Percentiles rank a stretch among this genome's conserved stretches.
Evolutionary conservation across 2,329 filamentous ascomycete species (phyloP).

Genomic region (Sporothrix phasma): DNA sequence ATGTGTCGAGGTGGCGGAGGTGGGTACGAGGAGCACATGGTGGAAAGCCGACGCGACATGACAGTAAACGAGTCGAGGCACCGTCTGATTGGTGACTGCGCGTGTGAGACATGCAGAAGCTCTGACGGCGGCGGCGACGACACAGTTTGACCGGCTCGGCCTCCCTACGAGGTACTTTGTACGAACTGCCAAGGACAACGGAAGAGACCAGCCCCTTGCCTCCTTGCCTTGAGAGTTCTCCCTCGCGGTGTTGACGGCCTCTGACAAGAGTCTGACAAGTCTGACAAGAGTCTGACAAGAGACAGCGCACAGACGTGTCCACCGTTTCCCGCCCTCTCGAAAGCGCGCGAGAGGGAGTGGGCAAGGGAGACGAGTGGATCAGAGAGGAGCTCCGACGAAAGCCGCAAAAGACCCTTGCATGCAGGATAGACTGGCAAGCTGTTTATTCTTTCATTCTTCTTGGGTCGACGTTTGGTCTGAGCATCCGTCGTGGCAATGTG

Average conservation of each 20-base stretch:
- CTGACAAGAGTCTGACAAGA: not conserved
- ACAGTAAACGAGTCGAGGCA: not conserved
- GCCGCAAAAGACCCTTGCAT: not conserved
- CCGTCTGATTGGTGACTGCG: not conserved
- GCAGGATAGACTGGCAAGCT: no score
- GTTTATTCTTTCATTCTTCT: not conserved
- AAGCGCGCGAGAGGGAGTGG: not conserved
- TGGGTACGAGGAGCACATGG: not conserved
- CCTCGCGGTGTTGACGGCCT: not conserved
- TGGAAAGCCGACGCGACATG: not conserved
- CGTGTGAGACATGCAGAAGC: not conserved
- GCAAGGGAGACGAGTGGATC: not conserved
- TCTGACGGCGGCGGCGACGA: not conserved
- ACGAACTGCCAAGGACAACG: no score
- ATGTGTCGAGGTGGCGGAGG: conserved; percentile 1
- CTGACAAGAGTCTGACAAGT: no score
- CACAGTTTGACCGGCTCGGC: no score
- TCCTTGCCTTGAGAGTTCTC: not conserved
- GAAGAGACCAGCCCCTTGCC: no score
- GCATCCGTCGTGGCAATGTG: no score
- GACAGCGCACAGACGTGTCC: not conserved
- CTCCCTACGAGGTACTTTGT: no score
- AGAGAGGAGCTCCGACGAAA: not conserved
- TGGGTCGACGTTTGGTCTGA: not conserved
- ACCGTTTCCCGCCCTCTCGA: not conserved